Base-by-base conservation (phyloP, 306 rosid species). In the Benincasa hispida region DNA sequence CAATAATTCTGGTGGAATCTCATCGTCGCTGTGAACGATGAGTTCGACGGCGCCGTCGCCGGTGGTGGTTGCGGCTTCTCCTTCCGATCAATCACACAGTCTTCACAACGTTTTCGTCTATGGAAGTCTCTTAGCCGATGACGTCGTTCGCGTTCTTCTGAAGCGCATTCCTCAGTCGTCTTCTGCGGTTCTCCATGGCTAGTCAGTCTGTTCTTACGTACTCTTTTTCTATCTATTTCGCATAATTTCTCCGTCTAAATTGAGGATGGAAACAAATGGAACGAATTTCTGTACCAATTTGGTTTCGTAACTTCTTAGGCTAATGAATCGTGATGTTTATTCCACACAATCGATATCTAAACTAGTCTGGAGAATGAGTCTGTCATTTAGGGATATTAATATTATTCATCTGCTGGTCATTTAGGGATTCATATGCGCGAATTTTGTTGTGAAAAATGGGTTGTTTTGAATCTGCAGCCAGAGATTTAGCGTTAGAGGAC, bases 71-170 rank as follows among this genome's bases (percentile, higher is more conserved):
- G 2, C 39, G 21, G 70, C 41, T 55, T 32, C 24, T 34, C 37
- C 10, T 54, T 28, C 12, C 32, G 17, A 45, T 12, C 72, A 42
- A 50, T 50, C 55, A 19, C 82, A 50, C 50, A 68, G 60, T 41
- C 47, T 41, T 41, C 47, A 41, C 47, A 41, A 9, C 85, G 97
- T 94, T 19, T 94, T 94, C 85, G 97, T 92, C 14, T 94, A 94
- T 74, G 95, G 97, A 15, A 89, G 92, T 81, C 93, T 94, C 62
- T 69, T 88, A 47, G 91, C 96, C 11, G 96, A 92, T 53, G 99
- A 92, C 37, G 90, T 94, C 72, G 92, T 92, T 15, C 82, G 81
- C 1, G 78, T 76, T 15, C 95, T 94, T 76, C 56, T 92, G 56
- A 86, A 88, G 1, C 97, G 99, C 25, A 45, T 88, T 42, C 97